A percentile compares a stretch with the other conserved stretches of the same genome.
These are phyloP conservation scores for Calonectria pauciramosa DNA, from an alignment of 2,329 filamentous ascomycete species.

Conservation along the genomic window DNA sequence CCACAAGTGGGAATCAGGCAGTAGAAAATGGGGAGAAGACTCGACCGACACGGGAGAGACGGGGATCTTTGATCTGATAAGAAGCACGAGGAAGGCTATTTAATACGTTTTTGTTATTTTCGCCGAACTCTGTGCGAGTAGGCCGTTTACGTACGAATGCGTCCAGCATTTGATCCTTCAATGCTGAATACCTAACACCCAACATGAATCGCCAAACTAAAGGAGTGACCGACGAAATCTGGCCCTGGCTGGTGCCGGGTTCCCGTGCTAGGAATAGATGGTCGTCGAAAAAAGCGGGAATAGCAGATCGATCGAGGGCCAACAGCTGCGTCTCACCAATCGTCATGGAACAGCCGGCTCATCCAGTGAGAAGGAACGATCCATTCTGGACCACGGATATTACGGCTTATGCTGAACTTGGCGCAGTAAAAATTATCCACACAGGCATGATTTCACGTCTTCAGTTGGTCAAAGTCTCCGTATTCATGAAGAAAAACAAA, in stretches of 20 bases:
- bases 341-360: not conserved
- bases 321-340: not conserved
- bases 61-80: not conserved
- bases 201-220: not conserved
- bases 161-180: not conserved
- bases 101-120: not conserved
- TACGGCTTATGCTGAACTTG: not conserved
- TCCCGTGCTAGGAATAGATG: not conserved
- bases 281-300: not conserved
- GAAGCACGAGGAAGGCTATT: not conserved
- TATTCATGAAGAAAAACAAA: not conserved
- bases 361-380: not conserved
- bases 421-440: not conserved
- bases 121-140: not conserved
- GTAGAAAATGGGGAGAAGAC: not conserved
- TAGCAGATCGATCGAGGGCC: not conserved
- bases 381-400: not conserved
- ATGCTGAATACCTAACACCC: not conserved
- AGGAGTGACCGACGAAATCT: not conserved
- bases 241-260: not conserved
- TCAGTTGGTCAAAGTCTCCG: not conserved
- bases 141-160: not conserved
- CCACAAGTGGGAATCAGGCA: not conserved
- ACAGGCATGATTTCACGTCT: not conserved
- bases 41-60: not conserved